Percentiles rank a stretch among this genome's conserved stretches.
These are phyloP conservation scores for Niebla homalea DNA, from an alignment of 495 filamentous ascomycete genomes.

Conservation along the genomic window DNA sequence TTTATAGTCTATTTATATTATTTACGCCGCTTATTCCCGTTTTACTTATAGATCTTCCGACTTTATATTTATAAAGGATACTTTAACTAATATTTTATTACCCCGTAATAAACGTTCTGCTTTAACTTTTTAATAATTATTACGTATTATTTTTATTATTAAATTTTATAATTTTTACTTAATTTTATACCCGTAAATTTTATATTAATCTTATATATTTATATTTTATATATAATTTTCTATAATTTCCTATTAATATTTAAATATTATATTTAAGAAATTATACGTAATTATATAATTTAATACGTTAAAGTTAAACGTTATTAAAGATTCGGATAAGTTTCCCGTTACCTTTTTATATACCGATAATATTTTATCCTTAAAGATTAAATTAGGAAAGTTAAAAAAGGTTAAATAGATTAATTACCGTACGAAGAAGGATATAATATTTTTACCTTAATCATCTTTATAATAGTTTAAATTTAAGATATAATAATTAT, in stretches of 20 bases:
- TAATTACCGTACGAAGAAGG: too few species aligned
- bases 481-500: too few species aligned
- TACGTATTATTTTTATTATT: not conserved
- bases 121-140: not conserved
- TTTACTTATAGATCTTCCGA: too few species aligned
- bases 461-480: too few species aligned
- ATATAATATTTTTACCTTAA: too few species aligned
- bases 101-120: not conserved
- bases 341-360: not conserved
- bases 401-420: too few species aligned
- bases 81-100: not conserved
- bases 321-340: not conserved
- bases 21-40: too few species aligned
- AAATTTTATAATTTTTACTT: not conserved
- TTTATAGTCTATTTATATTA: too few species aligned
- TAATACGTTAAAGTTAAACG: not conserved
- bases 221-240: not conserved
- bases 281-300: not conserved
- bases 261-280: not conserved
- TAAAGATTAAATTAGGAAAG: not conserved
- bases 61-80: too few species aligned
- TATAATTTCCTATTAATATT: not conserved
- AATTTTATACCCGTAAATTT: too few species aligned
- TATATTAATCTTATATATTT: not conserved
- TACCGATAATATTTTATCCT: not conserved